Percentiles rank a stretch among this genome's conserved stretches.
These are phyloP conservation scores for Oryza punctata DNA, from an alignment of 176 grass and related monocot species.

Conservation along the genomic window DNA sequence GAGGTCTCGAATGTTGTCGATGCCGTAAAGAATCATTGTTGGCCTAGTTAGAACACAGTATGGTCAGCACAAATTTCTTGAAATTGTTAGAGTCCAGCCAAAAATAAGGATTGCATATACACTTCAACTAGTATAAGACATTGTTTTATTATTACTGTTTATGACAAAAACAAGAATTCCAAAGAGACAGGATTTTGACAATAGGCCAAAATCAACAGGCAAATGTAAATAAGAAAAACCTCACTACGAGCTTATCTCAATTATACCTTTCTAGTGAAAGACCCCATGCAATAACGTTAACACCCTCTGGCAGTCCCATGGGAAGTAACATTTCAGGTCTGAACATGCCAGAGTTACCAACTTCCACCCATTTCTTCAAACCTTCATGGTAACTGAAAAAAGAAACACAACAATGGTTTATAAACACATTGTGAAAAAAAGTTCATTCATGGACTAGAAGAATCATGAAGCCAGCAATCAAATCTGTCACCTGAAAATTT, in stretches of 20 bases:
- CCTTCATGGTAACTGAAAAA: slow-evolving; percentile 83
- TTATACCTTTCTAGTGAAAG: slow-evolving; percentile 96
- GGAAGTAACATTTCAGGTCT: slow-evolving; percentile 97
- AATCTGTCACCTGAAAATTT: slow-evolving; percentile 78
- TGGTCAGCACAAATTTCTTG: not conserved
- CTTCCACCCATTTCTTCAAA: slow-evolving; percentile 94
- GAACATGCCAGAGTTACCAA: slow-evolving; percentile 98
- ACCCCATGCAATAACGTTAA: slow-evolving; percentile 99
- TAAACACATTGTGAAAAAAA: not conserved
- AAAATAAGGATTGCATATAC: not conserved
- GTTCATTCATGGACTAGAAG: not conserved
- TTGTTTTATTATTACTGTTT: not conserved
- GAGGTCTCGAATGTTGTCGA: slow-evolving; percentile 86
- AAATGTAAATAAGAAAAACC: too few relatives aligned
- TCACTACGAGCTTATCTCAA: not conserved
- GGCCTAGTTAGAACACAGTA: slow-evolving; percentile 49
- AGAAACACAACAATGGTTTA: slow-evolving; percentile 16
- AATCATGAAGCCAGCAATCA: slow-evolving; percentile 12
- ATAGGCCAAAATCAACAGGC: not conserved
- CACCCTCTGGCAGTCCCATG: slow-evolving; percentile 90
- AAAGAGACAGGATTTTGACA: not conserved
- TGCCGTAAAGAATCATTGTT: slow-evolving; percentile 87
- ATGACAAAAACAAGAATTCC: not conserved
- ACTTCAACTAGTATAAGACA: not conserved
- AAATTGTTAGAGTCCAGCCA: not conserved